phyloP scores from a whole-genome alignment of 306 rosid species.

The Trifolium repens region DNA sequence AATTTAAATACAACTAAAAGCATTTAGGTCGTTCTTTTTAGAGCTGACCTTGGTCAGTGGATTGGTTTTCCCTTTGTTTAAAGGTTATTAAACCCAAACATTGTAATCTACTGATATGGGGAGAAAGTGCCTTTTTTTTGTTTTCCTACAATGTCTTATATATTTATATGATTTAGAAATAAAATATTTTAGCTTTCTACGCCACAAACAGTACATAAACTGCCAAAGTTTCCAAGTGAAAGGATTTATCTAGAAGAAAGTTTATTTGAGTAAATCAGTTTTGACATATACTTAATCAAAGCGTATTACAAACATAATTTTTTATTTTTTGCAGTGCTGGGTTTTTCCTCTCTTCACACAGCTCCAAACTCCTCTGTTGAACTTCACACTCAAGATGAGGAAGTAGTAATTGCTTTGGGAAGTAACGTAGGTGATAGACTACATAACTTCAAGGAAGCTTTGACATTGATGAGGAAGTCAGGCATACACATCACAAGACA shows the following conservation, averaged over 20 bases:
- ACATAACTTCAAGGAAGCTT: constrained; percentile 76
- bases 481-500: constrained; percentile 80
- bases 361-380: constrained; percentile 51
- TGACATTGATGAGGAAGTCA: constrained; percentile 67
- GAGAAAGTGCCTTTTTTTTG: neutral
- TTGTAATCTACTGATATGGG: constrained; percentile 5
- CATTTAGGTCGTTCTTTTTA: neutral
- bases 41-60: neutral
- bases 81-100: constrained; percentile 22
- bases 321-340: constrained; percentile 53
- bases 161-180: constrained; percentile 14
- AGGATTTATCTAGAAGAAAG: constrained; percentile 5
- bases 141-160: neutral
- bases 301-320: constrained; percentile 26
- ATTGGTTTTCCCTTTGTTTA: neutral
- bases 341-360: constrained; percentile 52
- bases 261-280: constrained; percentile 12
- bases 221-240: constrained; percentile 6
- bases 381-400: constrained; percentile 74
- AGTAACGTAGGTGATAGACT: constrained; percentile 88
- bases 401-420: constrained; percentile 91
- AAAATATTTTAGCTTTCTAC: neutral
- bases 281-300: constrained; percentile 13
- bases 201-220: constrained; percentile 13
- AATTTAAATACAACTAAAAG: neutral